Percentiles rank a stretch among this genome's conserved stretches.
phyloP scores from a whole-genome alignment of 805 yeast species.

The Starmerella kuoi region DNA sequence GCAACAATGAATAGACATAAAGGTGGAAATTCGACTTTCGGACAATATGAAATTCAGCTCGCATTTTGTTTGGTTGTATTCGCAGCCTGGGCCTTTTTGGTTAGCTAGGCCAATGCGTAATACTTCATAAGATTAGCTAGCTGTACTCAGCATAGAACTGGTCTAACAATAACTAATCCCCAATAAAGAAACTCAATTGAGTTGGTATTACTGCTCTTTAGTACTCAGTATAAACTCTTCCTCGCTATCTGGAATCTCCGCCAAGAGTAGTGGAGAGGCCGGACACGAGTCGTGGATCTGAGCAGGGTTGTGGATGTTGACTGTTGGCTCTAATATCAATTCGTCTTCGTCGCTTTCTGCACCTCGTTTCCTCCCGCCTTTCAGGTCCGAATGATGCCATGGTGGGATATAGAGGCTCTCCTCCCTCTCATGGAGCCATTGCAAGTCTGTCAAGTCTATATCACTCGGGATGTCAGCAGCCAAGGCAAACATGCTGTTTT shows the following conservation, averaged over 20 bases:
- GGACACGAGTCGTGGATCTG: conserved; percentile 21
- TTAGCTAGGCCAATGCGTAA: too few species aligned
- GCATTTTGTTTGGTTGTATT: too few species aligned
- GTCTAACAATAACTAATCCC: too few species aligned
- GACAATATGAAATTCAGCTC: too few species aligned
- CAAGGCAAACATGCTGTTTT: background rate
- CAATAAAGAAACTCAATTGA: too few species aligned
- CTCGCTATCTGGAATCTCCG: conserved; percentile 21
- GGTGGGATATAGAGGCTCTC: conserved; percentile 13
- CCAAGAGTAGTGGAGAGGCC: conserved; percentile 12
- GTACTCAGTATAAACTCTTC: too few species aligned
- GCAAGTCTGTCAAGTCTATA: conserved; percentile 7
- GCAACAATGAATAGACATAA: too few species aligned
- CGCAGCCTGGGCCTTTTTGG: too few species aligned
- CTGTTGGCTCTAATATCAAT: conserved; percentile 8
- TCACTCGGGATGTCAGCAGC: conserved; percentile 6
- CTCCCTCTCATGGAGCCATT: conserved; percentile 19
- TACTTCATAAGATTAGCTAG: too few species aligned
- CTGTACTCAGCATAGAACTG: too few species aligned
- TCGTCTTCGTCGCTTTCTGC: background rate
- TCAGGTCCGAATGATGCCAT: conserved; percentile 10
- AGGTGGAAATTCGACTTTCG: too few species aligned
- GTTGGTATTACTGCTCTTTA: too few species aligned
- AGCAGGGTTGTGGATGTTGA: conserved; percentile 1
- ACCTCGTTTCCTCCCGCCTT: background rate